Conservation (phyloP, 495 filamentous ascomycete species). For the Sordaria brevicollis region DNA sequence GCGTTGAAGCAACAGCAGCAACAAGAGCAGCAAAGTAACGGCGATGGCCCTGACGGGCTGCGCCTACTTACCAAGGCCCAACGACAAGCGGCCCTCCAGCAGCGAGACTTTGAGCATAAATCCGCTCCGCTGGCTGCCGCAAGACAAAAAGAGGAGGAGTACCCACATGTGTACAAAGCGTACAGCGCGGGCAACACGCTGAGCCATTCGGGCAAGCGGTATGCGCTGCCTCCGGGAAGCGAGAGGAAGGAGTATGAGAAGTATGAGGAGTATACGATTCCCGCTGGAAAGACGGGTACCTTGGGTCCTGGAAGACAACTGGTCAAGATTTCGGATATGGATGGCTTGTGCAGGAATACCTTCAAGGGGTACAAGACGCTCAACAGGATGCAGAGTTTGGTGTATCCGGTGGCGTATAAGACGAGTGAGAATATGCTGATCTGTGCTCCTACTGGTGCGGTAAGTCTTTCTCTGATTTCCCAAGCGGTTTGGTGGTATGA, state of each 20-base stretch:
- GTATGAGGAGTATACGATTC: conserved; percentile 82
- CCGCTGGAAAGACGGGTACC: conserved; percentile 69
- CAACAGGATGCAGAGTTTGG: conserved; percentile 96
- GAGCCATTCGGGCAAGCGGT: conserved; percentile 63
- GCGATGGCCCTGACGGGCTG: conserved; percentile 28
- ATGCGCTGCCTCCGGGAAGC: conserved; percentile 59
- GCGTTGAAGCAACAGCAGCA: neutral
- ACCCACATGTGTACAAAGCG: conserved; percentile 86
- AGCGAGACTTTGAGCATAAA: conserved; percentile 76
- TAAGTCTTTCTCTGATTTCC: conserved; percentile 13
- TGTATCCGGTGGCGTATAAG: conserved; percentile 91
- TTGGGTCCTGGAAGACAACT: conserved; percentile 61
- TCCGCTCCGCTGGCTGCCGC: conserved; percentile 52
- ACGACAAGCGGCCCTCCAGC: conserved; percentile 62
- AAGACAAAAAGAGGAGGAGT: conserved; percentile 52
- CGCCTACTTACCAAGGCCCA: conserved; percentile 64
- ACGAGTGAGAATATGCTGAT: conserved; percentile 98
- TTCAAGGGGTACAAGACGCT: conserved; percentile 89
- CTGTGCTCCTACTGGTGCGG: conserved; percentile 93
- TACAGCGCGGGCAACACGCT: conserved; percentile 77
- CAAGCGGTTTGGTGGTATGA: neutral
- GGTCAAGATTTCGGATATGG: conserved; percentile 68
- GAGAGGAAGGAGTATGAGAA: conserved; percentile 45
- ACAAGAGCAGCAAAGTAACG: conserved; percentile 14
- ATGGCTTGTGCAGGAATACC: conserved; percentile 80